Evolutionary conservation across 2,329 filamentous ascomycete genomes (phyloP).

Genomic region (Cladosporium colombiae): DNA sequence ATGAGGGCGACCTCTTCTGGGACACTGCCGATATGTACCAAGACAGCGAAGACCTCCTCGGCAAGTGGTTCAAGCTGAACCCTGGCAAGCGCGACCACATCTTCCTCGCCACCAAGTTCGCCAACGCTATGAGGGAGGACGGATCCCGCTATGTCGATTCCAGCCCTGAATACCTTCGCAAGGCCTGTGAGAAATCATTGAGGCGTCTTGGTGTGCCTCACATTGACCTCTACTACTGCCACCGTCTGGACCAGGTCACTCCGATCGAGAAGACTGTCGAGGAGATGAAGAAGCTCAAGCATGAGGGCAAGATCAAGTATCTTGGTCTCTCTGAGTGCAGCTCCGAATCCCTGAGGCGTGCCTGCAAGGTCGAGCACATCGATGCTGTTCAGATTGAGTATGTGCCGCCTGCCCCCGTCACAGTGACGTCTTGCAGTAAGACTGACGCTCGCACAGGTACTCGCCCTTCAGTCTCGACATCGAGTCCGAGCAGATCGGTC

Average conservation of each 20-base stretch:
- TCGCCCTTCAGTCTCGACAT: constrained; percentile 59
- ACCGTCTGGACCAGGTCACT: constrained; percentile 46
- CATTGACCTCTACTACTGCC: constrained; percentile 48
- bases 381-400: constrained; percentile 55
- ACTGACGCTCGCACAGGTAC: constrained; percentile 37
- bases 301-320: constrained; percentile 59
- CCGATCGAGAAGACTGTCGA: constrained; percentile 52
- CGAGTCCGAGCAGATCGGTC: constrained; percentile 52
- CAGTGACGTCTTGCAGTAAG: not conserved
- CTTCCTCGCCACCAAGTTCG: constrained; percentile 58
- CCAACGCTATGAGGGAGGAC: constrained; percentile 43
- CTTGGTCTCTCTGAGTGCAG: constrained; percentile 58
- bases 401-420: not conserved
- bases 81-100: constrained; percentile 51
- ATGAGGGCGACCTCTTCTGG: constrained; percentile 55
- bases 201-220: constrained; percentile 41
- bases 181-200: constrained; percentile 44
- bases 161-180: constrained; percentile 30
- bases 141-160: constrained; percentile 40
- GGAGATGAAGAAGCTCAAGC: constrained; percentile 51
- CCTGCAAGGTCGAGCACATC: constrained; percentile 53
- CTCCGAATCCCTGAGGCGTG: constrained; percentile 53
- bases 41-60: constrained; percentile 49
- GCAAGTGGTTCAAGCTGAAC: constrained; percentile 43
- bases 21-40: constrained; percentile 45